Conservation (phyloP, 1,139 yeast species). For the Lodderomyces orthopsilosis region DNA sequence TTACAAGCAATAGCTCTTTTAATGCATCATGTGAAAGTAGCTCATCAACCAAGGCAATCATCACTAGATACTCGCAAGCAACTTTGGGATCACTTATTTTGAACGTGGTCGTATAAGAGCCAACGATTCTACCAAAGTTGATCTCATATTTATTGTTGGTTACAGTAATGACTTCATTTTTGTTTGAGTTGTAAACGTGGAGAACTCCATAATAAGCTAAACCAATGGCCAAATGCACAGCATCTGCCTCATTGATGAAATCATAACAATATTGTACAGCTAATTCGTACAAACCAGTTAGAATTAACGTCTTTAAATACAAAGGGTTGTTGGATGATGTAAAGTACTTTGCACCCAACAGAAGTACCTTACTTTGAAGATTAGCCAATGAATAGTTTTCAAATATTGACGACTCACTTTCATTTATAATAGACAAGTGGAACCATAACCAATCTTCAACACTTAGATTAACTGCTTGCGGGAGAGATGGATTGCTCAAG, state of each 20-base stretch:
- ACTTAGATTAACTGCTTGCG: conserved; percentile 66
- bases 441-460: conserved; percentile 98
- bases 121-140: conserved; percentile 59
- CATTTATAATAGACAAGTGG: conserved; percentile 74
- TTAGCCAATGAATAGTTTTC: conserved; percentile 74
- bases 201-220: conserved; percentile 73
- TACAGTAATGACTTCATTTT: conserved; percentile 33
- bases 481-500: conserved; percentile 69
- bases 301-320: conserved; percentile 71
- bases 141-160: conserved; percentile 42
- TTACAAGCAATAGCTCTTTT: conserved; percentile 78
- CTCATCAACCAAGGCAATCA: conserved; percentile 54
- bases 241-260: conserved; percentile 71
- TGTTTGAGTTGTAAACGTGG: conserved; percentile 40
- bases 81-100: conserved; percentile 84
- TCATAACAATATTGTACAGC: conserved; percentile 72
- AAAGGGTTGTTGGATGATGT: conserved; percentile 57
- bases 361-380: conserved; percentile 67
- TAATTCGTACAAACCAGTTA: conserved; percentile 78
- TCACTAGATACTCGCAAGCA: conserved; percentile 82
- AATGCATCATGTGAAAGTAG: conserved; percentile 61
- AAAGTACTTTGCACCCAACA: conserved; percentile 74
- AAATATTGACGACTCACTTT: conserved; percentile 46
- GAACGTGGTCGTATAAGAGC: conserved; percentile 76
- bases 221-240: conserved; percentile 87